Evolutionary conservation across 305 asterid species (phyloP), one percentile per base, ranked within the genome.

Genomic region (Solanum aculeatissimum): DNA sequence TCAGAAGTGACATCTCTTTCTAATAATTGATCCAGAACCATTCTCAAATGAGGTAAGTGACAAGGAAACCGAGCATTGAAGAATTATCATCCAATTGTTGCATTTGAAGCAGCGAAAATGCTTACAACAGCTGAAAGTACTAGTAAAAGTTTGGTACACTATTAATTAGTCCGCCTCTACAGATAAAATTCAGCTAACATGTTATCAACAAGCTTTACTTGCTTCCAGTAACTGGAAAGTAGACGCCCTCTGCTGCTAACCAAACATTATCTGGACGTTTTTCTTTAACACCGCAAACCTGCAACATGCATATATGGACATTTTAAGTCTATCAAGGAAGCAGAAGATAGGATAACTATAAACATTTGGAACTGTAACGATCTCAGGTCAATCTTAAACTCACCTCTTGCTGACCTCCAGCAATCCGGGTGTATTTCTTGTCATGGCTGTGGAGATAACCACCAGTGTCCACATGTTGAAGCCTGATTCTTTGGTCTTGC

Each of bases 321-420:
- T 27, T 18, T 78, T 78, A 78, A 53, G 66, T 29, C 6, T 18
- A 63, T 25, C 4, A 40, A 11, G 7, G 58, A 6, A 40, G 55
- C 47, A 10, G 71, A 60, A 71, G 21, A 63, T 19, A 29, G 19
- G 29, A 9, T 77, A 49, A 27, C 82, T 74, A 51, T 75, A 2
- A 49, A 49, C 23, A 51, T 27, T 25, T 32, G 62, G 47, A 51
- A 77, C 65, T 29, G 19, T 18, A 45, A 18, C 7, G 19, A 29
- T 18, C 65, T 21, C 6, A 29, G 3, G 45, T 53, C 65, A 51
- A 49, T 35, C 32, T 38, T 51, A 80, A 75, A 79, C 90, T 89
- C 63, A 97, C 99, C 99, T 97, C 98, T 90, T 95, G 99, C 87
- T 95, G 99, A 18, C 98, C 98, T 45, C 99, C 99, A 27, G 98